These are phyloP conservation scores for Pyrus bretschneideri DNA, from an alignment of 306 rosid genomes.

Conservation along the genomic window DNA sequence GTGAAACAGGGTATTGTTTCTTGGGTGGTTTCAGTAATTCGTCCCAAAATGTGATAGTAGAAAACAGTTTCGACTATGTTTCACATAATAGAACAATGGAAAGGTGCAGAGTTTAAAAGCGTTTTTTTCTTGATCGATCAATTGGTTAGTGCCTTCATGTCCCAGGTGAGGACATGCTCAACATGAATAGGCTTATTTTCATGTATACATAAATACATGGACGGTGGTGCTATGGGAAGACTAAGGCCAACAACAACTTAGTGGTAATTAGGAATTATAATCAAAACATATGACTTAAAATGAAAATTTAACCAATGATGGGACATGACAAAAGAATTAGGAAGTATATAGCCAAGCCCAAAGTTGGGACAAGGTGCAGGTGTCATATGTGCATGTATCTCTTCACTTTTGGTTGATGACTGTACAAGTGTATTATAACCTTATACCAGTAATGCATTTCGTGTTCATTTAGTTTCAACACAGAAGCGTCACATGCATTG, in stretches of 20 bases:
- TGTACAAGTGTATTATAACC: not conserved
- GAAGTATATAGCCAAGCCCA: not conserved
- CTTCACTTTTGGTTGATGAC: not conserved
- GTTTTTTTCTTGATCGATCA: not conserved
- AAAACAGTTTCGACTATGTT: not conserved
- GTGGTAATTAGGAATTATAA: not conserved
- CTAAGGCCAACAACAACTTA: not conserved
- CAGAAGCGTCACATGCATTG: not conserved
- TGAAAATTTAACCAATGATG: not conserved
- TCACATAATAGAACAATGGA: not conserved
- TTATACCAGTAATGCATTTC: not conserved
- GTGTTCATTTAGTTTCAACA: not conserved
- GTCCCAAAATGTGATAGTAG: not conserved
- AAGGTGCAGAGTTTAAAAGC: not conserved
- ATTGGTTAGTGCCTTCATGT: not conserved
- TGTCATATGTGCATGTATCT: not conserved
- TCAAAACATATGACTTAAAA: not conserved
- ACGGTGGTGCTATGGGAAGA: not conserved
- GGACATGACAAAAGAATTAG: not conserved
- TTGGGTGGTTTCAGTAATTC: not conserved
- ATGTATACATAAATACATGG: not conserved
- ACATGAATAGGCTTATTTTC: not conserved
- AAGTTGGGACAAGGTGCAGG: not conserved
- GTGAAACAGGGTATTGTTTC: not conserved
- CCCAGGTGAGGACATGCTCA: not conserved